Evolutionary conservation across 345 rosid genomes (phyloP).

Genomic region (Carallia pectinifolia): DNA sequence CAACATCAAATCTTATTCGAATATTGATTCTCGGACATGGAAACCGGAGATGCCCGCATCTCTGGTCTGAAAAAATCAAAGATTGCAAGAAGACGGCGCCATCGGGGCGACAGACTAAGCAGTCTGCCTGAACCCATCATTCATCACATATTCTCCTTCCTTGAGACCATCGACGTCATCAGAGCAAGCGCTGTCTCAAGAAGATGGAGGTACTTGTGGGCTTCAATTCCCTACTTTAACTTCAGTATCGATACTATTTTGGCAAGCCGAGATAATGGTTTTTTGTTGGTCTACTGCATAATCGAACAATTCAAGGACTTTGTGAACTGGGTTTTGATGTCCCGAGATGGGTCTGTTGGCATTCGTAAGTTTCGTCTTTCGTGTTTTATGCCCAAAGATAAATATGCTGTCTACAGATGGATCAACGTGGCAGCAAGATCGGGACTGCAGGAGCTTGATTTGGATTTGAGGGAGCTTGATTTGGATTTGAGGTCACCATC

Average conservation of each 20-base stretch:
- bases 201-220: not conserved
- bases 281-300: too few species aligned
- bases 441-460: not conserved
- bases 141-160: constrained; percentile 5
- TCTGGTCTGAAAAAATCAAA: too few species aligned
- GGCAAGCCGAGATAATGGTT: too few species aligned
- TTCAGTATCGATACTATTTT: not conserved
- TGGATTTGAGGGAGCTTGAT: not conserved
- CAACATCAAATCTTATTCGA: too few species aligned
- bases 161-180: constrained; percentile 4
- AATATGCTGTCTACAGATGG: too few species aligned
- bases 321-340: constrained; percentile 1
- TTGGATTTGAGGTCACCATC: not conserved
- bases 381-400: too few species aligned
- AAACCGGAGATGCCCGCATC: too few species aligned
- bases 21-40: too few species aligned
- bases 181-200: not conserved
- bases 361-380: not conserved
- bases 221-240: constrained; percentile 3
- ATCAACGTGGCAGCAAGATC: not conserved
- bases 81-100: too few species aligned
- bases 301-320: not conserved
- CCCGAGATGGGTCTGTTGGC: not conserved
- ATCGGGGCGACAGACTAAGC: not conserved
- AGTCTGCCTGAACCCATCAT: not conserved